Evolutionary conservation across 805 yeast species (phyloP), one percentile per base, ranked within the genome.

Genomic region (Kluyveromyces siamensis): DNA sequence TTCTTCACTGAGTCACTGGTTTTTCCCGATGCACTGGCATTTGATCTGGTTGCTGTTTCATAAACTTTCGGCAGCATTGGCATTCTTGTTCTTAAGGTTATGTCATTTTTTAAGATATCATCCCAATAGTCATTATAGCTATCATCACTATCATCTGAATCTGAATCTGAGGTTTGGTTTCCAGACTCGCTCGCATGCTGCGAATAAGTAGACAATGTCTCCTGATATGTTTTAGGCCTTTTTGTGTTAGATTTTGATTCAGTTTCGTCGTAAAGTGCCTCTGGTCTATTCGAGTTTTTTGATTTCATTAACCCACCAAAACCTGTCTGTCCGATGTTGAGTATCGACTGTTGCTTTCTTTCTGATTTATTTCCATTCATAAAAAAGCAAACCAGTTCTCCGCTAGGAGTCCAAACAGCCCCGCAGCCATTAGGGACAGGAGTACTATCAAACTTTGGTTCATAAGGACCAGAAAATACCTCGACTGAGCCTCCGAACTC

Each of bases 361-460:
- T 70, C 67, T 58, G 44, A 36, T 49, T 67, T 70, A 43, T 67
- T 72, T 45, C 77, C 77, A 0, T 84, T 81, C 9, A 83, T 76
- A 66, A 87, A 88, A 58, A 90, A 90, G 60, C 96, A 87, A 1
- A 90, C 83, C 45, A 90, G 69, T 50, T 79, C 79, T 0, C 96
- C 96, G 2, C 79, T 75, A 11, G 80, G 75, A 0, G 95, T 74
- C 96, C 96, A 90, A 1, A 79, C 71, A 0, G 96, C 96, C 9
- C 96, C 96, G 69, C 96, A 90, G 9, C 89, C 93, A 60, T 87
- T 89, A 0, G 97, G 96, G 13, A 90, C 75, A 0, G 97, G 97
- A 0, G 96, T 87, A 39, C 87, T 82, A 60, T 87, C 95, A 58
- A 81, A 76, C 4, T 72, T 58, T 1, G 57, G 48, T 38, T 56